These are phyloP conservation scores for Blakeslea trispora DNA, from an alignment of 371 early-diverging fungal genomes.

Conservation along the genomic window DNA sequence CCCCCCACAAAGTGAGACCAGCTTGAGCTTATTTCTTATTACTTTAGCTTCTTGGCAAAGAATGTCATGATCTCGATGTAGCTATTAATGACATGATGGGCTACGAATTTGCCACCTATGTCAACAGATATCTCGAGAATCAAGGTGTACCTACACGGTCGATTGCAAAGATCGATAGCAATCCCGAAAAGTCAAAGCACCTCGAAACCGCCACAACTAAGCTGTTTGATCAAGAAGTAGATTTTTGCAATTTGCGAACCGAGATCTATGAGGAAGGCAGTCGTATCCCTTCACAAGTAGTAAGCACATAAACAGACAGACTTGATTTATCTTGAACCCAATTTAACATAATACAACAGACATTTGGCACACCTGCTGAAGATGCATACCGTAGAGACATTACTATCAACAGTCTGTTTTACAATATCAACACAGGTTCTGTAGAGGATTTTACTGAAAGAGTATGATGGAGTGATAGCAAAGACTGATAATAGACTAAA, in stretches of 20 bases:
- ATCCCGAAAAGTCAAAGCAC: slow-evolving; percentile 98
- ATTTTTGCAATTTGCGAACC: slow-evolving; percentile 96
- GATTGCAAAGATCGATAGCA: slow-evolving; percentile 86
- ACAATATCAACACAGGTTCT: slow-evolving; percentile 85
- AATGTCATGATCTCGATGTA: slow-evolving; percentile 95
- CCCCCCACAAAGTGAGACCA: too few species aligned
- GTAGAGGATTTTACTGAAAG: slow-evolving; percentile 94
- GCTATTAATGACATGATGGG: slow-evolving; percentile 97
- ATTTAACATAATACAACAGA: slow-evolving; percentile 43
- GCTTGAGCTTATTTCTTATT: too few species aligned
- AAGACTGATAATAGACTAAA: background rate
- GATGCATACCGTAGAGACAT: slow-evolving; percentile 98
- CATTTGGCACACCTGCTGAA: slow-evolving; percentile 92
- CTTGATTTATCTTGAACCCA: slow-evolving; percentile 1
- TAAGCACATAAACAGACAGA: slow-evolving; percentile 27
- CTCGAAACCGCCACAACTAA: slow-evolving; percentile 96
- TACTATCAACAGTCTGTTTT: slow-evolving; percentile 99
- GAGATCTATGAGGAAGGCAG: slow-evolving; percentile 89
- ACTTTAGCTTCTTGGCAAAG: slow-evolving; percentile 80
- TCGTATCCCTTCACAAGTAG: slow-evolving; percentile 80
- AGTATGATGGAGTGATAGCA: slow-evolving; percentile 27
- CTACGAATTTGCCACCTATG: slow-evolving; percentile 84
- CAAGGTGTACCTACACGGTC: slow-evolving; percentile 52
- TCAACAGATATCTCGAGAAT: slow-evolving; percentile 67
- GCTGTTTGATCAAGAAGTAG: slow-evolving; percentile 81